Base-by-base conservation (phyloP, 208 protist species). In the Crithidia expoeki region DNA sequence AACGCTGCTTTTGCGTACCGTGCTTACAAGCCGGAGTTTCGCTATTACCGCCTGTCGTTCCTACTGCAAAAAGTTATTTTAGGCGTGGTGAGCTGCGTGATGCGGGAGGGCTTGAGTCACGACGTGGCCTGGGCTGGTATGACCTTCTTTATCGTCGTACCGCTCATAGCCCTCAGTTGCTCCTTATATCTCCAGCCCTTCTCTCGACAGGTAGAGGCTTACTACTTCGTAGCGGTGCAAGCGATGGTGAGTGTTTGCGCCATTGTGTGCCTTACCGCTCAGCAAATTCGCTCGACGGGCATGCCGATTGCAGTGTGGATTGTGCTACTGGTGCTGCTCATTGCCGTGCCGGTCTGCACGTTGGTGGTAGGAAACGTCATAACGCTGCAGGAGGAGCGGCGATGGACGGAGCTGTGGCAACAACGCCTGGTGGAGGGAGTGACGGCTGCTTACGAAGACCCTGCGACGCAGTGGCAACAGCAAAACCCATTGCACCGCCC, bases 41-140 rank as follows among this genome's bases (percentile, higher is more conserved):
- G 79, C 50, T 85, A 81, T 59, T 88, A 85, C 38, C 77, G 81
- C n/a, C 62, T 93, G 4, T 76, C 66, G 14, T 89, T 92, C 60
- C 46, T 94, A 27, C 17, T 89, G 49, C 86, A 94, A 61, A 90
- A 88, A 40, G 68, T 90, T 34, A 30, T 89, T 4, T 40, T 94
- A 0, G 83, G 76, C n/a, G n/a, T 81, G 25, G 77, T 90, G 16
- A 66, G 76, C 47, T 67, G 53, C 63, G 33, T 85, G 10, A 85
- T 79, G 47, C 62, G 73, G 27, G 44, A 66, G 11, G 76, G 71
- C 4, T 23, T 76, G 10, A 21, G 47, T 12, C 27, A 55, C 11
- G 12, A 67, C 23, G 17, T 63, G 23, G 53, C 63, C 44, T 86
- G 81, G 81, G 30, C 88, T 0, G 85, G 84, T 33, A 68, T 91